Evolutionary conservation across 1,284 basidiomycete genomes (phyloP).

Genomic region (Heterobasidion irregulare): DNA sequence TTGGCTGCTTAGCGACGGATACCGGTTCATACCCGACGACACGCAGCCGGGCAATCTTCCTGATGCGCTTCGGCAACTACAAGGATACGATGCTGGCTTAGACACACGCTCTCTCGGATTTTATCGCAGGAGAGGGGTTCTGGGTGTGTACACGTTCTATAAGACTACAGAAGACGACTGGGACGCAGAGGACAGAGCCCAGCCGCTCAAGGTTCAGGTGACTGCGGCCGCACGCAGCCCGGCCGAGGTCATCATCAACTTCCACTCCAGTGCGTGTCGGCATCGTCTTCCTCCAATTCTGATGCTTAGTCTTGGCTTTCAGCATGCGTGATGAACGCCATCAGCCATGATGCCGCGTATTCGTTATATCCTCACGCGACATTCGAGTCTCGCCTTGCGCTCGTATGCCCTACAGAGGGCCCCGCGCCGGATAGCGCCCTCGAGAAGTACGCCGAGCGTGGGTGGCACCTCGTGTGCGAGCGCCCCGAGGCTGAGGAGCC

Average conservation of each 20-base stretch:
- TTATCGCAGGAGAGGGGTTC: slow-evolving; percentile 3
- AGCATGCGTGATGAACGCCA: slow-evolving; percentile 18
- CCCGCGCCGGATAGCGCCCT: slow-evolving; percentile 3
- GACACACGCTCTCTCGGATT: background rate
- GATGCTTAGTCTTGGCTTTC: background rate
- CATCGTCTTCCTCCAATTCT: background rate
- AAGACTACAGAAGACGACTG: slow-evolving; percentile 1
- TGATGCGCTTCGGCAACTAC: background rate
- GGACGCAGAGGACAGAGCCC: background rate
- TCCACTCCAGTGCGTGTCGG: slow-evolving; percentile 33
- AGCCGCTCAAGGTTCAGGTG: slow-evolving; percentile 25
- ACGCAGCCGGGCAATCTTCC: background rate
- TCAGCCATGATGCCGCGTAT: slow-evolving; percentile 11
- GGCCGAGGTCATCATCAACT: slow-evolving; percentile 27
- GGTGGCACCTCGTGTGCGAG: slow-evolving; percentile 16
- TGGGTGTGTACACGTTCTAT: background rate
- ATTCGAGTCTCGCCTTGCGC: slow-evolving; percentile 8
- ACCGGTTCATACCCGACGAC: background rate
- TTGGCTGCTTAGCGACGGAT: background rate
- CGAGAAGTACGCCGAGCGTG: slow-evolving; percentile 20
- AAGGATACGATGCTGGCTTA: background rate
- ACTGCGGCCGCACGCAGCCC: slow-evolving; percentile 20
- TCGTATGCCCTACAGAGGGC: slow-evolving; percentile 2
- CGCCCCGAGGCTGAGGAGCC: background rate
- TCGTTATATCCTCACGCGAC: slow-evolving; percentile 16